Evolutionary conservation across 768 basidiomycete genomes (phyloP).

Genomic region (Coprinellus micaceus): DNA sequence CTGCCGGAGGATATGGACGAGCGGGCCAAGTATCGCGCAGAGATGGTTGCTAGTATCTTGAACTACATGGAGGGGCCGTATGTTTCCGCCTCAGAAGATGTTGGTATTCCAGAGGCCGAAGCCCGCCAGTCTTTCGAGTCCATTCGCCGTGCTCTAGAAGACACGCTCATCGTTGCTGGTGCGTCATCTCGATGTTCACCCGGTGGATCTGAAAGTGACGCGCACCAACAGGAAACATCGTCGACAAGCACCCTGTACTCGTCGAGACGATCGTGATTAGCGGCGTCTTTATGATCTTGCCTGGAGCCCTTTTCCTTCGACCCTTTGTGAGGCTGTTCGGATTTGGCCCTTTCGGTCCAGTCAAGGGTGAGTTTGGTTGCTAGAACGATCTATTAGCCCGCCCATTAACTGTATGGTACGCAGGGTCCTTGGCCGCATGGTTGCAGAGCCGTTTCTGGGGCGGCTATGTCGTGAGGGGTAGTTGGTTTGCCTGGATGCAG

Average conservation of each 20-base stretch:
- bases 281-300: slow-evolving; percentile 23
- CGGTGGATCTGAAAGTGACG: too few relatives aligned
- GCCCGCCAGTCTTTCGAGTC: slow-evolving; percentile 1
- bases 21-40: slow-evolving; percentile 4
- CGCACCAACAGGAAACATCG: slow-evolving; percentile 34
- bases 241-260: slow-evolving; percentile 32
- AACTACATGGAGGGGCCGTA: slow-evolving; percentile 4
- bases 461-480: slow-evolving; percentile 22
- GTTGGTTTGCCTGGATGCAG: slow-evolving; percentile 33
- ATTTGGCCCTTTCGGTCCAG: slow-evolving; percentile 30
- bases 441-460: slow-evolving; percentile 33
- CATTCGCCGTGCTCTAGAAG: neutral
- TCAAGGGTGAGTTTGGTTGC: slow-evolving; percentile 22
- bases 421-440: slow-evolving; percentile 34
- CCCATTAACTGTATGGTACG: neutral
- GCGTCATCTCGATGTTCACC: neutral
- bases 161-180: slow-evolving; percentile 11
- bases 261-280: slow-evolving; percentile 20
- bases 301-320: slow-evolving; percentile 26
- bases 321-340: slow-evolving; percentile 31
- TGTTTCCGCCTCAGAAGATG: neutral
- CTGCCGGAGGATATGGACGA: slow-evolving; percentile 10
- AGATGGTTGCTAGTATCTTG: slow-evolving; percentile 1
- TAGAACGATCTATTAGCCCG: neutral
- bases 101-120: slow-evolving; percentile 5